Percentiles rank a stretch among this genome's conserved stretches.
These are phyloP conservation scores for Choiromyces venosus DNA, from an alignment of 495 filamentous ascomycete species.

Conservation along the genomic window DNA sequence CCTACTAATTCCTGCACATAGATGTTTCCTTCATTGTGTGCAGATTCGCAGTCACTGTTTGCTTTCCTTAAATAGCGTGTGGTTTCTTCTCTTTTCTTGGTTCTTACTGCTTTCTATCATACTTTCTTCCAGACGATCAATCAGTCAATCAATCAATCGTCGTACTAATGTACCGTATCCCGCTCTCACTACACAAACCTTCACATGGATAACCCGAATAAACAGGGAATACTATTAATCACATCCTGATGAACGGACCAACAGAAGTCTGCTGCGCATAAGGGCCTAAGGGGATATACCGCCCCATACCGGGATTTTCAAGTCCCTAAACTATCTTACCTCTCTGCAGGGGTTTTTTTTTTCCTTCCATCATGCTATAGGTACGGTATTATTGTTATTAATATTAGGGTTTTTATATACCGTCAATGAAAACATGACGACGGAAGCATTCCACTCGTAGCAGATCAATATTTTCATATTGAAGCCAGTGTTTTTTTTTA, in stretches of 20 bases:
- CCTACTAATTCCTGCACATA: too few species aligned
- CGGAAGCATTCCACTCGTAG: neutral
- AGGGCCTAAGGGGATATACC: neutral
- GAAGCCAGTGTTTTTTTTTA: neutral
- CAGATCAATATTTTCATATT: neutral
- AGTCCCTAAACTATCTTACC: neutral
- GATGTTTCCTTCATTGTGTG: too few species aligned
- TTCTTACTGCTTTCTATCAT: too few species aligned
- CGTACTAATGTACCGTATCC: too few species aligned
- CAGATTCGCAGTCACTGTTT: too few species aligned
- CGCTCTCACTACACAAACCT: too few species aligned
- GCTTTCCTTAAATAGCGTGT: too few species aligned
- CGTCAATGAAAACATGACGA: neutral
- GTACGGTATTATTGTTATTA: neutral
- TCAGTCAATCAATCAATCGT: too few species aligned
- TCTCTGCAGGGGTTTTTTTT: neutral
- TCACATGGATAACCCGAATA: neutral
- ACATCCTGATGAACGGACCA: neutral
- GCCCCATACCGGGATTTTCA: neutral
- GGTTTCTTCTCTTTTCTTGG: too few species aligned
- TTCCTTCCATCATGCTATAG: neutral
- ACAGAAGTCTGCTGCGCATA: neutral
- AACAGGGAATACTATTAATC: neutral
- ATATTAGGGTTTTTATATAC: neutral
- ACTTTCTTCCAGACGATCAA: too few species aligned